Evolutionary conservation across 805 yeast species (phyloP).

Genomic region (Candida silvicultrix): DNA sequence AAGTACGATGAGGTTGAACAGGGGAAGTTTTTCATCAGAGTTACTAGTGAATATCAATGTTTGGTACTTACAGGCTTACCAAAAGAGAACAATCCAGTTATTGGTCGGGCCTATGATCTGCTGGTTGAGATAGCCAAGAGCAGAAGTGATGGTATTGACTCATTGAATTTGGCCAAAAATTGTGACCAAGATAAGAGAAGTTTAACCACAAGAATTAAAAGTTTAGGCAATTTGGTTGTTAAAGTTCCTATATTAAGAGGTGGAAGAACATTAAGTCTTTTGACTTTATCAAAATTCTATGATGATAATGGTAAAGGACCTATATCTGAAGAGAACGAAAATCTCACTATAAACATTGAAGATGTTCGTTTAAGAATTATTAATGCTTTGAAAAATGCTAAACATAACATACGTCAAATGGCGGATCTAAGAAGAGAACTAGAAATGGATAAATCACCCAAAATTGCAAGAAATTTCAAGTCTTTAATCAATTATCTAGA

Average conservation of each 20-base stretch:
- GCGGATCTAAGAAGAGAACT: conserved; percentile 56
- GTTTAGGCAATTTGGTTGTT: conserved; percentile 43
- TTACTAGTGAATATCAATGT: conserved; percentile 54
- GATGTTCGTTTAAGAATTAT: conserved; percentile 32
- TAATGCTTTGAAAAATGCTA: conserved; percentile 47
- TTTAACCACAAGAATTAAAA: conserved; percentile 54
- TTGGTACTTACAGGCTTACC: conserved; percentile 49
- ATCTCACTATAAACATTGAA: conserved; percentile 22
- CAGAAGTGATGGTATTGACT: conserved; percentile 50
- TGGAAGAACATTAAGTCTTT: conserved; percentile 47
- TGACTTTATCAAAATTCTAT: conserved; percentile 43
- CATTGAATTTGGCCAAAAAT: conserved; percentile 46
- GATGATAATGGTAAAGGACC: conserved; percentile 8
- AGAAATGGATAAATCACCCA: conserved; percentile 37
- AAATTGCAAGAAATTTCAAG: conserved; percentile 40
- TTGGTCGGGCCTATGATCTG: conserved; percentile 48
- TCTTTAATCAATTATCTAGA: conserved; percentile 41
- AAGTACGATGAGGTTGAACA: conserved; percentile 7
- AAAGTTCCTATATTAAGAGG: conserved; percentile 32
- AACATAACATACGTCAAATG: conserved; percentile 53
- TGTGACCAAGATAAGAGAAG: conserved; percentile 72
- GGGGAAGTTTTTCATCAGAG: conserved; percentile 22
- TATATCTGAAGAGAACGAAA: conserved; percentile 14
- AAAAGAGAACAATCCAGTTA: conserved; percentile 44
- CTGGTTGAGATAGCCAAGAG: conserved; percentile 54